phyloP scores from a whole-genome alignment of 164 flowering plant genomes.

The Akebia trifoliata region DNA sequence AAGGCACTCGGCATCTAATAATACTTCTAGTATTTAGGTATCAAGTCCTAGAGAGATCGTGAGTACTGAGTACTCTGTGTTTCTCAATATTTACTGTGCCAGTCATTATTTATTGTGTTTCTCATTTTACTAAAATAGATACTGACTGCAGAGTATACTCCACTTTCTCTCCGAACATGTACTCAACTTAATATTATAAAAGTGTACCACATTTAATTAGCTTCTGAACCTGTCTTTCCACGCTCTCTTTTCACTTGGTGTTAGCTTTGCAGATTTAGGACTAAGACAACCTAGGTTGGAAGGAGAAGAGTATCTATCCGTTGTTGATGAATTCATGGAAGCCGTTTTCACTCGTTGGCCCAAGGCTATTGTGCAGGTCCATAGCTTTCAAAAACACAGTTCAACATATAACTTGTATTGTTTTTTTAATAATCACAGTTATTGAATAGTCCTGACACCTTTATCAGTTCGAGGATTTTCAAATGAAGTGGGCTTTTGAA shows the following conservation, averaged over 20 bases:
- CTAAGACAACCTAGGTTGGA: slow-evolving; percentile 85
- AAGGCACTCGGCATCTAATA: no score
- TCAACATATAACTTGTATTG: not conserved
- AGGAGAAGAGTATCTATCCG: slow-evolving; percentile 85
- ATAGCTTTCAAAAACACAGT: slow-evolving; percentile 9
- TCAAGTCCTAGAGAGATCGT: no score
- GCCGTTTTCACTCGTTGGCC: slow-evolving; percentile 94
- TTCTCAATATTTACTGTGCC: no score
- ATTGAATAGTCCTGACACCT: not conserved
- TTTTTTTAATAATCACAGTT: not conserved
- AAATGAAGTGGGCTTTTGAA: slow-evolving; percentile 99
- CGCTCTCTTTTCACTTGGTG: slow-evolving; percentile 8
- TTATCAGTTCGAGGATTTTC: slow-evolving; percentile 95
- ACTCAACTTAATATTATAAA: not conserved
- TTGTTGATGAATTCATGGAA: slow-evolving; percentile 99
- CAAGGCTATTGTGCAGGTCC: slow-evolving; percentile 95
- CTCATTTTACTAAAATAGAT: no score
- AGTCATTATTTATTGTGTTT: no score
- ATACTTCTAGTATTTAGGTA: no score
- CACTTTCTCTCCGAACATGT: no score
- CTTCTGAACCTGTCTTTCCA: no score
- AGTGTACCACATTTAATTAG: not conserved
- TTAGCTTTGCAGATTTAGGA: slow-evolving; percentile 75
- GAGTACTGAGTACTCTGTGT: no score
- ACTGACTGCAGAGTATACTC: no score